Evolutionary conservation across 1,284 basidiomycete species (phyloP), one percentile per base, ranked within the genome.

Genomic region (Rhodotorula sp.): DNA sequence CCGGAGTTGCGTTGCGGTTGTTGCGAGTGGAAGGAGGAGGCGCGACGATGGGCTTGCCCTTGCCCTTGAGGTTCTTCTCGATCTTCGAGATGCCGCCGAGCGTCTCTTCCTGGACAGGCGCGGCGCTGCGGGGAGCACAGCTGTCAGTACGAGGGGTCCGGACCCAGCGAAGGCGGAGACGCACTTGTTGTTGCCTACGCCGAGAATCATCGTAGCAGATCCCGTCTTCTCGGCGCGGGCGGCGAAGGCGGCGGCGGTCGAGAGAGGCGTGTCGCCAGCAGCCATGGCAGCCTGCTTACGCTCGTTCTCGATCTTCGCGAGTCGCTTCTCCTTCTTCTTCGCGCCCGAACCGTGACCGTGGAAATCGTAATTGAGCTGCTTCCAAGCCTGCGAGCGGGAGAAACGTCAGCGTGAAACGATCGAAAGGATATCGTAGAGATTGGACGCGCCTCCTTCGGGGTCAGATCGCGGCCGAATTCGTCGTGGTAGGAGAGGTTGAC

Each of bases 401-500:
- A 10, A 10, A 29, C 7, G 53, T 63, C 54, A 59, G 34, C 27
- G 30, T 34, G 30, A 39, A 55, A 8, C n/a, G 29, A 22, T 2
- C 20, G 24, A 30, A 5, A 30, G 5, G 13, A 29, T 4, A 46
- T 17, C 0, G 32, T 8, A 49, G 13, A 39, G 22, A 24, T 39
- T 11, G 36, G 19, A 60, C 72, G 57, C 30, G 70, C 73, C 70
- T 99, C 96, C 84, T 98, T 98, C 46, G 89, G 88, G 32, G 90
- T 91, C 79, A 98, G 84, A 72, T 85, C 81, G 29, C 94, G 85
- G n/a, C 96, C 96, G 79, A 92, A 92, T 81, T 96, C 94, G 80
- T 99, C 96, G 75, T 95, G 90, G 81, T 99, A 99, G 68, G 90
- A 90, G 78, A 99, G 92, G 74, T 95, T 92, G 76, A 99, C 86